A percentile compares a stretch with the other conserved stretches of the same genome.
Evolutionary conservation across 2,329 filamentous ascomycete species (phyloP).

Genomic region (Alternaria gaisen): DNA sequence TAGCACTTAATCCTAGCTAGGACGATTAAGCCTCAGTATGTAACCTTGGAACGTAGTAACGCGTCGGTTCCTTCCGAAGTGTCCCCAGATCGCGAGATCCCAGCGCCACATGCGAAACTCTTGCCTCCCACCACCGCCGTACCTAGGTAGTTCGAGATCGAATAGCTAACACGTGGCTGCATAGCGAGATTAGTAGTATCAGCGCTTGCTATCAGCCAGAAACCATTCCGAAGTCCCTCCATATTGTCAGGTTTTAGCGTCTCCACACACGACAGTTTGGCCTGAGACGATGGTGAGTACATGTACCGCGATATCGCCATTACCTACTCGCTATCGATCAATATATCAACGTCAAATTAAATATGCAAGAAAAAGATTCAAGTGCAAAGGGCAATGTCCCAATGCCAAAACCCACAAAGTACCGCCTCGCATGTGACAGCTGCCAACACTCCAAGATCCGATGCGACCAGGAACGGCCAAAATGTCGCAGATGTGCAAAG

Average conservation of each 20-base stretch:
- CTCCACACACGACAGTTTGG: background rate
- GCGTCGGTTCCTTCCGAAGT: background rate
- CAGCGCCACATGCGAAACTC: background rate
- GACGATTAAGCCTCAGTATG: background rate
- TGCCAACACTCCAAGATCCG: constrained; percentile 17
- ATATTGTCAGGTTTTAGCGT: constrained; percentile 1
- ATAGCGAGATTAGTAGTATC: background rate
- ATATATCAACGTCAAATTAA: background rate
- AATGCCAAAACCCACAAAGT: constrained; percentile 10
- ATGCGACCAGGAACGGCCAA: constrained; percentile 13
- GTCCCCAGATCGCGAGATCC: background rate
- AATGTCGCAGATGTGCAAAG: constrained; percentile 19
- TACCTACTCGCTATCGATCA: background rate
- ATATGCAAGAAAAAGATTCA: constrained; percentile 7
- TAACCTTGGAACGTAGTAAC: background rate
- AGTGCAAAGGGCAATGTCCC: constrained; percentile 3
- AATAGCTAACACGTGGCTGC: background rate
- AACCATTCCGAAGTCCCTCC: constrained; percentile 2
- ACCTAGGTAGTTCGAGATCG: background rate
- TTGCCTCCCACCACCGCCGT: background rate
- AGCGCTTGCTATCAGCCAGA: constrained; percentile 1
- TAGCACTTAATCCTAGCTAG: background rate
- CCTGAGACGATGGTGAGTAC: background rate
- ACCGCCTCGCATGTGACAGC: constrained; percentile 17
- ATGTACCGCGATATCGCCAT: constrained; percentile 6